A percentile compares a stretch with the other conserved stretches of the same genome.
phyloP scores from a whole-genome alignment of 345 rosid genomes.

The Boechera divaricarpa region DNA sequence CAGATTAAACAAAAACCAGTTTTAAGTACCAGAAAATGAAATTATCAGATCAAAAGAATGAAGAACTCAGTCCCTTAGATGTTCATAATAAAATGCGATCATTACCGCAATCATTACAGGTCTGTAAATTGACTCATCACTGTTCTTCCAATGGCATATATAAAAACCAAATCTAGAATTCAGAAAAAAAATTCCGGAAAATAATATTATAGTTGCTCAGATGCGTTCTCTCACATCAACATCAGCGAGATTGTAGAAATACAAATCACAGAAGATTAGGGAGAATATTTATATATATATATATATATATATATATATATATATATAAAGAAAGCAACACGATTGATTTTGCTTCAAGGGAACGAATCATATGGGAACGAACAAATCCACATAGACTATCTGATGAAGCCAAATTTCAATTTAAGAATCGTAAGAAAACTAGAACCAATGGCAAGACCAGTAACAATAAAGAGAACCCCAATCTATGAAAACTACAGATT shows the following conservation, averaged over 20 bases:
- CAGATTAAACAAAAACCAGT: neutral
- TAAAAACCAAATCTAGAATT: no score
- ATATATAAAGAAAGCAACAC: conserved; percentile 53
- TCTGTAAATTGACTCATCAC: conserved; percentile 81
- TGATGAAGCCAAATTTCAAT: conserved; percentile 61
- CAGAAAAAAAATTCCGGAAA: neutral
- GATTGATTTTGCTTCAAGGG: conserved; percentile 72
- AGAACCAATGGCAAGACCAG: no score
- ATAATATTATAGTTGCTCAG: conserved; percentile 49
- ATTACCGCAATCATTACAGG: conserved; percentile 93
- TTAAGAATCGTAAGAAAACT: neutral
- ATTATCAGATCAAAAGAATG: neutral
- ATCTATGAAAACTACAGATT: no score
- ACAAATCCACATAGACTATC: conserved; percentile 74
- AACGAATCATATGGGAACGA: conserved; percentile 78
- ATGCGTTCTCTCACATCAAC: conserved; percentile 39
- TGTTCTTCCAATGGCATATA: conserved; percentile 39
- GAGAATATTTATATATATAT: neutral
- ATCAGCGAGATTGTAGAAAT: neutral
- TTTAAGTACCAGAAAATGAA: neutral
- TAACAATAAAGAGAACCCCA: no score
- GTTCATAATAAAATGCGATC: conserved; percentile 80
- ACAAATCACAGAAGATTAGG: neutral
- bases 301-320: neutral
- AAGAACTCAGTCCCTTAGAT: conserved; percentile 97